Conservation (phyloP, 1,284 basidiomycete genomes). For the Apiotrichum mycotoxinovorans region DNA sequence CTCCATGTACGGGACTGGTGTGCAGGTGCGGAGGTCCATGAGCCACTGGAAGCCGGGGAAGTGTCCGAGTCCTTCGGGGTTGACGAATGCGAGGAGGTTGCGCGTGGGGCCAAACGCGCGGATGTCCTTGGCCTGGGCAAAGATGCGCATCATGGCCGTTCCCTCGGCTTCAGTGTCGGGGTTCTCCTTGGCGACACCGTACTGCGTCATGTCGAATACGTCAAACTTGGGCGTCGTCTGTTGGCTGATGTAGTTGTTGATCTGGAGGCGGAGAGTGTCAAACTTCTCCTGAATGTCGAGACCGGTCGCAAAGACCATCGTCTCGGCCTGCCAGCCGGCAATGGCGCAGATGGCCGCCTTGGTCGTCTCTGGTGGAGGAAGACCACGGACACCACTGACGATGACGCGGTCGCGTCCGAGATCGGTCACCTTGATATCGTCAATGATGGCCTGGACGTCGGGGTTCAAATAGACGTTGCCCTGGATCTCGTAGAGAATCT, state of each 20-base stretch:
- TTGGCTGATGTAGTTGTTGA: conserved; percentile 7
- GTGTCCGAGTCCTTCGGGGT: conserved; percentile 23
- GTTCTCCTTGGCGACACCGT: conserved; percentile 21
- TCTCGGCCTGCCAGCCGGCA: conserved; percentile 30
- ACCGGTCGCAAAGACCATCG: conserved; percentile 19
- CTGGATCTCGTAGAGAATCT: conserved; percentile 26
- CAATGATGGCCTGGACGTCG: conserved; percentile 29
- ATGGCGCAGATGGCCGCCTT: conserved; percentile 29
- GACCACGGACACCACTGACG: conserved; percentile 23
- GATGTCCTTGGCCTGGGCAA: conserved; percentile 22
- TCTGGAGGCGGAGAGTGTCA: conserved; percentile 23
- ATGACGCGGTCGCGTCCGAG: conserved; percentile 22
- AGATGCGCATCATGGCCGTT: conserved; percentile 26
- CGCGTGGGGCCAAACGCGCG: conserved; percentile 15
- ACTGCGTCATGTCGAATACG: conserved; percentile 25
- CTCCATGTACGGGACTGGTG: conserved; percentile 18
- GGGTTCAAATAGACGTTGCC: conserved; percentile 32
- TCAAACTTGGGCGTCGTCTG: conserved; percentile 8
- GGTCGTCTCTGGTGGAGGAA: conserved; percentile 29
- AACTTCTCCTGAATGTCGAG: conserved; percentile 28
- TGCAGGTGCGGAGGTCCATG: conserved; percentile 8
- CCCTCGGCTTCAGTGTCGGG: conserved; percentile 22
- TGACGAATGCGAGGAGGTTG: conserved; percentile 8
- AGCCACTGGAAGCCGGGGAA: conserved; percentile 22
- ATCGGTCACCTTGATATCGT: conserved; percentile 19